Evolutionary conservation across 2,329 filamentous ascomycete genomes (phyloP), one percentile per base, ranked within the genome.

Genomic region (Teratosphaeria epicoccoides): DNA sequence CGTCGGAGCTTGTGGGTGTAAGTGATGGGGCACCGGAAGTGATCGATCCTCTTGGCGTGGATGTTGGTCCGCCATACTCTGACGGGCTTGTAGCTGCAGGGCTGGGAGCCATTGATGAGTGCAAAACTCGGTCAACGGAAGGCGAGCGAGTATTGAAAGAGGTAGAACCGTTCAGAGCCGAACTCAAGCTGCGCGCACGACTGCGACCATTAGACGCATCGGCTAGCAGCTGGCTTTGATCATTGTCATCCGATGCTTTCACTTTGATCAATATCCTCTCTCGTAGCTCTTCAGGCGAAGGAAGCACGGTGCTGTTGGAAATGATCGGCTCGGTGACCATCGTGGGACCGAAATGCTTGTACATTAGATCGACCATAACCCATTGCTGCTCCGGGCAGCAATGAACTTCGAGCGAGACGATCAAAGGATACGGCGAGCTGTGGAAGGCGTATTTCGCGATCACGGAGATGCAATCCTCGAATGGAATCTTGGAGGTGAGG

Each of bases 381-480:
- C 81, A 76, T 68, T 98, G 93, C 66, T 97, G 93, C 11, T 82
- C 75, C 1, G 83, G 73, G 59, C 81, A 87, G 77, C 93, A 97
- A 66, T 97, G 93, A 3, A 97, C 90, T 68, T 98, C 93, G 12
- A 98, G 83, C 0, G 93, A 97, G 56, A 98, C 83, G 73, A 93
- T 95, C 14, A 98, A 76, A 0, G 93, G 93, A 60, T 90, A 96
- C 22, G 80, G 80, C n/a, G 87, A 89, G 52, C 85, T 84, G 57
- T 83, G 77, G 64, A 98, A 98, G 1, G 93, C 93, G 66, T 96
- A 96, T 66, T 91, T 90, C 69, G 90, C 88, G 68, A 98, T 93
- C 48, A 90, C 89, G 24, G 84, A 85, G 71, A 98, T 88, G 57
- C 91, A 91, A 68, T 97, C 91, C 45, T 83, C 79, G 70, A 98